A percentile compares a stretch with the other conserved stretches of the same genome.
Evolutionary conservation across 2,329 filamentous ascomycete species (phyloP).

Genomic region (Colletotrichum sp.): DNA sequence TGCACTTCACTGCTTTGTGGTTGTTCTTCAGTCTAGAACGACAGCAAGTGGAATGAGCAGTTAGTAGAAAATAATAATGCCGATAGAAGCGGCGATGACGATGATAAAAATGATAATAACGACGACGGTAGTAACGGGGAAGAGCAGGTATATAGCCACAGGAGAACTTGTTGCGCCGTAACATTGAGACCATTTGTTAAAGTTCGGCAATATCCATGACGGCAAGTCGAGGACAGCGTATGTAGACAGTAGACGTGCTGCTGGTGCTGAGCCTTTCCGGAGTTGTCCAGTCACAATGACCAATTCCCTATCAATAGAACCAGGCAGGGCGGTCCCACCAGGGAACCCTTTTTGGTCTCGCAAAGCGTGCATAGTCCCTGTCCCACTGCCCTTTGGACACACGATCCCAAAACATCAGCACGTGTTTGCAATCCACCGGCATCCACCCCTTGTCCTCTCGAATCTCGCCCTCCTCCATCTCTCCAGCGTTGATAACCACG

Average conservation of each 20-base stretch:
- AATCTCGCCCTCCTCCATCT: not conserved
- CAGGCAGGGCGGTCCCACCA: not conserved
- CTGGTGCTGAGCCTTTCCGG: not conserved
- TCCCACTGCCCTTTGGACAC: not conserved
- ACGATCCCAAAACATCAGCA: not conserved
- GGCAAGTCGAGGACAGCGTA: accelerated
- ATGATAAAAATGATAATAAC: too few relatives aligned
- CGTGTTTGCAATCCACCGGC: not conserved
- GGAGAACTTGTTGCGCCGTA: too few relatives aligned
- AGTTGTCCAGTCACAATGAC: not conserved
- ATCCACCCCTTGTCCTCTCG: not conserved
- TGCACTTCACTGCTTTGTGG: too few relatives aligned
- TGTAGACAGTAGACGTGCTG: accelerated
- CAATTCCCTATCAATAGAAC: not conserved
- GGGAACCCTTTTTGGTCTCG: not conserved
- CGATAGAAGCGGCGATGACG: too few relatives aligned
- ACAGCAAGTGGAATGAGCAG: too few relatives aligned
- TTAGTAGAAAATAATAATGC: too few relatives aligned
- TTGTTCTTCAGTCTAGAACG: too few relatives aligned
- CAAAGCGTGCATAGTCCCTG: not conserved
- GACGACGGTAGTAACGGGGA: too few relatives aligned
- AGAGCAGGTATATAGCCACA: too few relatives aligned
- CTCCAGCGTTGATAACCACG: accelerated
- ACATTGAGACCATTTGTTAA: too few relatives aligned
- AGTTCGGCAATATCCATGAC: too few relatives aligned